Evolutionary conservation across 2,329 filamentous ascomycete species (phyloP).

Genomic region (Sclerotinia glacialis): DNA sequence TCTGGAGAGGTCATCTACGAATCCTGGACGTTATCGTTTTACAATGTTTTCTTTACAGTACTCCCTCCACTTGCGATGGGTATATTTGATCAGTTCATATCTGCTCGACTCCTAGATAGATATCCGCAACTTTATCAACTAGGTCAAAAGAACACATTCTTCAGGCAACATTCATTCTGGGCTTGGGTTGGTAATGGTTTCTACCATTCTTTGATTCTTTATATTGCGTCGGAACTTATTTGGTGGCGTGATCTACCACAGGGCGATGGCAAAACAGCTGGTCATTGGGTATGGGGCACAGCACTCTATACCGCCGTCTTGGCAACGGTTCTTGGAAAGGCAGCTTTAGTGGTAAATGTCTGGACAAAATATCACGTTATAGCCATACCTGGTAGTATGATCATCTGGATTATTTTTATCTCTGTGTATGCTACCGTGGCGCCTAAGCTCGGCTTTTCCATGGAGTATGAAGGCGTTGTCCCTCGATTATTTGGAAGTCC

Average conservation of each 20-base stretch:
- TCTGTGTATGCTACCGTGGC: conserved; percentile 84
- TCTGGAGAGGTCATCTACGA: conserved; percentile 98
- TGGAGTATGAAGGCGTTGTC: conserved; percentile 81
- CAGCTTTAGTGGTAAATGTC: conserved; percentile 89
- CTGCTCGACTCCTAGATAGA: conserved; percentile 84
- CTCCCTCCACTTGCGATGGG: conserved; percentile 90
- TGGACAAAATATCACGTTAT: conserved; percentile 99
- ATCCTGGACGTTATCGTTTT: conserved; percentile 98
- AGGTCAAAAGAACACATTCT: conserved; percentile 89
- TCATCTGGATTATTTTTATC: conserved; percentile 87
- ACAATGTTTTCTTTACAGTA: conserved; percentile 97
- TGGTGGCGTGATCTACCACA: conserved; percentile 79
- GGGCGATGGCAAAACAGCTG: conserved; percentile 74
- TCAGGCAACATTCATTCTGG: conserved; percentile 87
- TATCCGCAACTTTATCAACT: conserved; percentile 95
- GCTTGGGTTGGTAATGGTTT: conserved; percentile 93
- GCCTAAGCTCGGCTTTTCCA: conserved; percentile 75
- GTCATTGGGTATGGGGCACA: conserved; percentile 98
- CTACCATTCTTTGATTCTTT: conserved; percentile 93
- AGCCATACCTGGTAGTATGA: conserved; percentile 89
- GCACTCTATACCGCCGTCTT: conserved; percentile 93
- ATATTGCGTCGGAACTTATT: conserved; percentile 77
- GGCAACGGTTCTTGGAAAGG: conserved; percentile 90
- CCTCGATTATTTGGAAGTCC: conserved; percentile 76
- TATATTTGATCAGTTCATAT: conserved; percentile 97